Percentiles rank a stretch among this genome's conserved stretches.
phyloP scores from a whole-genome alignment of 2,329 filamentous ascomycete species.

The Aspergillus transmontanensis region DNA sequence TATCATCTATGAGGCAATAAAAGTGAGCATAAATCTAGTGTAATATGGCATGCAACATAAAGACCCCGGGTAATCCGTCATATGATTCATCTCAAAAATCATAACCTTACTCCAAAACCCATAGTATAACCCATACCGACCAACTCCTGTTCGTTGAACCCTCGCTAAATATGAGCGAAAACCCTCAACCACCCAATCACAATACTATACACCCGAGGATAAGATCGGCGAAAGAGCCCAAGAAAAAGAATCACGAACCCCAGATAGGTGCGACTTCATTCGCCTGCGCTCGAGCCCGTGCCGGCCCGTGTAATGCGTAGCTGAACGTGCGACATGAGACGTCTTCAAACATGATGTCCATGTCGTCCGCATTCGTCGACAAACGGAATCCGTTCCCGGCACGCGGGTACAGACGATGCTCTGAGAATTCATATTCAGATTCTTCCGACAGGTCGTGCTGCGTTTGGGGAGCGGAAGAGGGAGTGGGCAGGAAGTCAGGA shows the following conservation, averaged over 20 bases:
- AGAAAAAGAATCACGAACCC: constrained; percentile 6
- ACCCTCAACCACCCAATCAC: not conserved
- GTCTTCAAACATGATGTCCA: constrained; percentile 65
- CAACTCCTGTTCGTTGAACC: not conserved
- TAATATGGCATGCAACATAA: not conserved
- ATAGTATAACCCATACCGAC: not conserved
- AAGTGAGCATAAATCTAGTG: not conserved
- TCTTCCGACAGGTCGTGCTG: constrained; percentile 38
- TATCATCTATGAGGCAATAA: not conserved
- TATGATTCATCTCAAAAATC: not conserved
- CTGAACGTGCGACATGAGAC: constrained; percentile 59
- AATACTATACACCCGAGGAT: not conserved
- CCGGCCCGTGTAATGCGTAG: constrained; percentile 43
- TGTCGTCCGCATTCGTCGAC: constrained; percentile 59
- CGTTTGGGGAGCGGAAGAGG: constrained; percentile 14
- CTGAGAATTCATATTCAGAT: constrained; percentile 49
- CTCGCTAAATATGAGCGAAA: not conserved
- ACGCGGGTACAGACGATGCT: constrained; percentile 64
- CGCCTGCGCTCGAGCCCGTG: constrained; percentile 18
- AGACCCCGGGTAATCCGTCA: not conserved
- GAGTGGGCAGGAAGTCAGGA: constrained; percentile 1
- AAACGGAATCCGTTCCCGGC: constrained; percentile 64
- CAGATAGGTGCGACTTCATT: constrained; percentile 17
- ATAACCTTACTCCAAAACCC: not conserved
- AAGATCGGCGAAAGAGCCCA: not conserved